Base-by-base conservation (phyloP, 768 basidiomycete genomes). In the Chalciporus chontae region DNA sequence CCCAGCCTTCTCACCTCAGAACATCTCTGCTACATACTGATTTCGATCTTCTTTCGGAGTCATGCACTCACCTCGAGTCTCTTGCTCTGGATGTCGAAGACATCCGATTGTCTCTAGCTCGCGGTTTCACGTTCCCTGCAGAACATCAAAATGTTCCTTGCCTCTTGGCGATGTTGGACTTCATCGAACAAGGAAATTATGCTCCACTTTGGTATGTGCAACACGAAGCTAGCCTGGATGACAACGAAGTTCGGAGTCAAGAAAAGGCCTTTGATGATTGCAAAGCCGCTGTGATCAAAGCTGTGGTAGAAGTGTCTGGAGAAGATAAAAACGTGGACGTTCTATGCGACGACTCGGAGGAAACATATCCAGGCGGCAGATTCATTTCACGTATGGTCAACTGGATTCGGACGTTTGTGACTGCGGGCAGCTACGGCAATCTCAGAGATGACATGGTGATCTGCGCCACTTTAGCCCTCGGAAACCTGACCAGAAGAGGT, bases 251-350 rank as follows among this genome's bases (percentile, higher is more conserved):
- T 40, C 80, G 87, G 49, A 72, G 72, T 51, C 84, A 80, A 67
- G 81, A 87, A 64, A 86, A 86, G 63, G 76, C 78, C 2, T 87
- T 94, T 54, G 81, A 84, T 56, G 78, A 84, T 24, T 90, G 90
- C 70, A 94, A 94, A 69, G 87, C 85, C 4, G 90, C 89, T 0
- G 72, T 93, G 8, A 84, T 93, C 66, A 91, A 92, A 59, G 80
- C 86, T 3, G 79, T 94, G 14, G 90, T 94, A 24, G 91, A 92
- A 60, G 81, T 88, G 36, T 81, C 89, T 8, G 90, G 90, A 34
- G 87, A 91, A 62, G 86, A 87, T 54, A 80, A 77, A 55, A 91
- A 89, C 55, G 79, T 78, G 53, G 84, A 90, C 43, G 78, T 84
- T 8, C 71, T 92, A n/a, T 91, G 88, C 83, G 82, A 85, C 55